These are phyloP conservation scores for Penicillium verrucosum DNA, from an alignment of 2,329 filamentous ascomycete genomes.

Conservation along the genomic window DNA sequence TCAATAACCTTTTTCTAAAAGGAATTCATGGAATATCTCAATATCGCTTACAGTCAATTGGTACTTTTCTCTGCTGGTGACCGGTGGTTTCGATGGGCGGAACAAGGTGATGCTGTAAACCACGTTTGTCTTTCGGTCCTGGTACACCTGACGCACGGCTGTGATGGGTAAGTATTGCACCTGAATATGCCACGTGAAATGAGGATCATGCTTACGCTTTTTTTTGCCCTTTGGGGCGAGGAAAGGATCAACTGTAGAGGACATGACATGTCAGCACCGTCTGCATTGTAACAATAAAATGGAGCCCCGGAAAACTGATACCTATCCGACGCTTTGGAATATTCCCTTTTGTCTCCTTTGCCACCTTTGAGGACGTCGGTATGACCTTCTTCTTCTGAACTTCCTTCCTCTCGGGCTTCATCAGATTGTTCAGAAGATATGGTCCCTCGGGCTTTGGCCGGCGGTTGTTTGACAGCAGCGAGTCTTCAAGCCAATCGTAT, in stretches of 20 bases:
- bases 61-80: conserved; percentile 57
- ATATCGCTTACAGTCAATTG: conserved; percentile 54
- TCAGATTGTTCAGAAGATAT: conserved; percentile 41
- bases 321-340: background rate
- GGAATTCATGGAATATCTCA: background rate
- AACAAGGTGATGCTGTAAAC: conserved; percentile 61
- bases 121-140: conserved; percentile 58
- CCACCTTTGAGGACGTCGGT: background rate
- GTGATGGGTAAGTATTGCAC: background rate
- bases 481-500: conserved; percentile 49
- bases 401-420: conserved; percentile 27
- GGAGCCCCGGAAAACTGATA: background rate
- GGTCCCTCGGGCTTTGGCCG: conserved; percentile 34
- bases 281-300: background rate
- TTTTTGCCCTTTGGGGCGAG: conserved; percentile 50
- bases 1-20: conserved; percentile 6
- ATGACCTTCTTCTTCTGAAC: background rate
- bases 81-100: conserved; percentile 47
- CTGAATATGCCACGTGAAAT: too few relatives aligned
- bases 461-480: conserved; percentile 32
- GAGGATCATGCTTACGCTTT: background rate
- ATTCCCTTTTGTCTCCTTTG: background rate
- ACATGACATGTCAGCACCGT: conserved; percentile 7
- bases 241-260: conserved; percentile 3
- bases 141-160: conserved; percentile 53